A percentile compares a stretch with the other conserved stretches of the same genome.
Conservation (phyloP, 768 basidiomycete genomes). For the Mycena sanguinolenta region DNA sequence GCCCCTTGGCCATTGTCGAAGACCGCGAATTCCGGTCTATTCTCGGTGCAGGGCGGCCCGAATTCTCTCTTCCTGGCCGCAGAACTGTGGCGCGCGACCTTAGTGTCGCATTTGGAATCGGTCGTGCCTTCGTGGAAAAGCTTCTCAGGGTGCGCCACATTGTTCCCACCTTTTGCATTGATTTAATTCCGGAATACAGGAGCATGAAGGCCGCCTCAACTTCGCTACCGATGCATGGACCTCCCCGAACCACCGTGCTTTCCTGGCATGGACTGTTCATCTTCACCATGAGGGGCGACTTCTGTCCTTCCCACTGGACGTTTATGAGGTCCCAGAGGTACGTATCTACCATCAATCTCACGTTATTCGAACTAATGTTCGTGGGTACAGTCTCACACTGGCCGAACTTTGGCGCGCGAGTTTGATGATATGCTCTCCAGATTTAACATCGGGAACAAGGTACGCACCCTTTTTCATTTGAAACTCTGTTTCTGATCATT, state of each 20-base stretch:
- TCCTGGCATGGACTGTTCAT: background rate
- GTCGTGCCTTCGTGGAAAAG: background rate
- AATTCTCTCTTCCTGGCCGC: background rate
- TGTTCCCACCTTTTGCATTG: no score
- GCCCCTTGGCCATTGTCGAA: background rate
- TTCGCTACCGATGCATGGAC: background rate
- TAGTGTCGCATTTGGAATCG: background rate
- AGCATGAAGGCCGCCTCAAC: background rate
- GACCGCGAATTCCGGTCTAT: background rate
- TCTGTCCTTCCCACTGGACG: background rate
- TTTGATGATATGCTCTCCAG: conserved; percentile 38
- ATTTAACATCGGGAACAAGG: conserved; percentile 42
- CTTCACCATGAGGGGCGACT: background rate
- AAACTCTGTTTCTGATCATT: no score
- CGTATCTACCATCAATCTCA: background rate
- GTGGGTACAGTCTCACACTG: conserved; percentile 44
- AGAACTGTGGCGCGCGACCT: background rate
- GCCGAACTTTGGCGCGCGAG: conserved; percentile 35
- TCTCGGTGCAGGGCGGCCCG: background rate
- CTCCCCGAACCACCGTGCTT: background rate
- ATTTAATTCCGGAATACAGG: background rate
- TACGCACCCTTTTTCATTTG: no score
- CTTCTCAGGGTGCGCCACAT: background rate
- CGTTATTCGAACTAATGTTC: background rate
- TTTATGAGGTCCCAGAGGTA: conserved; percentile 1